Evolutionary conservation across 305 asterid species (phyloP).

Genomic region (Fraxinus nigra): DNA sequence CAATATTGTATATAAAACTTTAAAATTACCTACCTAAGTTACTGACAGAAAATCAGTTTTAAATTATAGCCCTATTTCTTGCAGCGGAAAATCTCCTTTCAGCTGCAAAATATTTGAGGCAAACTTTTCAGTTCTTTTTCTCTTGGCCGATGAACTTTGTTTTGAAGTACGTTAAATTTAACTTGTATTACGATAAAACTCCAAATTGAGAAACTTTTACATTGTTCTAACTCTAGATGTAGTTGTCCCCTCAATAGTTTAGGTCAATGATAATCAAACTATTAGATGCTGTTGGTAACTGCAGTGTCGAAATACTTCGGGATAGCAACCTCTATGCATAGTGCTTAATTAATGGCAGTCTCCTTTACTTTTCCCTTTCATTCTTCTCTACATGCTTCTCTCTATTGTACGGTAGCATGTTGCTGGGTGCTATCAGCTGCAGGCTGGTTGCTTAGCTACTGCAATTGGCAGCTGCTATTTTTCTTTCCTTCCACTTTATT

Average conservation of each 20-base stretch:
- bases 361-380: background rate
- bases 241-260: background rate
- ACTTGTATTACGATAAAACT: background rate
- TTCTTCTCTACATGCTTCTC: background rate
- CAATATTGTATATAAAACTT: background rate
- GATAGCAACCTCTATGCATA: background rate
- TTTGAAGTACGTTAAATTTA: background rate
- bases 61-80: background rate
- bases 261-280: background rate
- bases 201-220: background rate
- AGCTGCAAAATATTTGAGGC: background rate
- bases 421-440: background rate
- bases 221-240: background rate
- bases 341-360: background rate
- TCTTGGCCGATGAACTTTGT: background rate
- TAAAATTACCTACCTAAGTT: background rate
- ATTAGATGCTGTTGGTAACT: background rate
- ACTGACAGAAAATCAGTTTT: background rate
- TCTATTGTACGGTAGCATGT: background rate
- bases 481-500: background rate
- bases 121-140: background rate
- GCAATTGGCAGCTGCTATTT: background rate
- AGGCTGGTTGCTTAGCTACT: background rate
- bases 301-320: background rate
- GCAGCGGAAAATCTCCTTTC: background rate